Percentiles rank a stretch among this genome's conserved stretches.
Evolutionary conservation across 495 filamentous ascomycete genomes (phyloP).

Genomic region (Trichoderma orchidacearum): DNA sequence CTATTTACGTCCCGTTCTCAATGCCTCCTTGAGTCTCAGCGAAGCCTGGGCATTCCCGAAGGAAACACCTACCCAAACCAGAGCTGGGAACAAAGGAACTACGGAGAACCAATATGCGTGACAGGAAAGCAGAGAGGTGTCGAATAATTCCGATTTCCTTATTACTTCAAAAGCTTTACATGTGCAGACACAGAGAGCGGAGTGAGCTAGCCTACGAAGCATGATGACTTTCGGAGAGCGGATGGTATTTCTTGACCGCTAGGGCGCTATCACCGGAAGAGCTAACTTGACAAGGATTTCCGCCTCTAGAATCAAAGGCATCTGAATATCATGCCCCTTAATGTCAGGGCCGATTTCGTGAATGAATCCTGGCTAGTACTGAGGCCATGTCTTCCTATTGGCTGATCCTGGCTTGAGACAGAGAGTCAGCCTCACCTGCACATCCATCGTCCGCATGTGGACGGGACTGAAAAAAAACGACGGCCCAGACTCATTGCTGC

Average conservation of each 20-base stretch:
- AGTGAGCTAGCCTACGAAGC: too few relatives aligned
- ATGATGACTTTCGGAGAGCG: too few relatives aligned
- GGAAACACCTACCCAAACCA: too few relatives aligned
- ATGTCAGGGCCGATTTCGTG: too few relatives aligned
- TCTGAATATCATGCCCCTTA: neutral
- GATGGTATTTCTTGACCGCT: neutral
- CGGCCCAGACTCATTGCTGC: neutral
- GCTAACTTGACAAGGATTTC: neutral
- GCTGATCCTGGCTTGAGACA: neutral
- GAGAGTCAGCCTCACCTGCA: neutral
- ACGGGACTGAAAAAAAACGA: slow-evolving; percentile 1
- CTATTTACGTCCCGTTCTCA: too few relatives aligned
- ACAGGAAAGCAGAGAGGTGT: too few relatives aligned
- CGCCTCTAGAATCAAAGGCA: neutral
- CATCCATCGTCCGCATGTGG: neutral
- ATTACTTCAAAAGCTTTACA: too few relatives aligned
- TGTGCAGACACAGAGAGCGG: neutral
- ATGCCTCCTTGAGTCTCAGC: too few relatives aligned
- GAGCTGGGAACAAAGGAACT: too few relatives aligned
- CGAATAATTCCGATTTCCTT: too few relatives aligned
- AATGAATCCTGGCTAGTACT: neutral
- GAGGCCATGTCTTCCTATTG: neutral
- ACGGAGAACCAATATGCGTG: too few relatives aligned
- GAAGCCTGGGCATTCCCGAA: too few relatives aligned
- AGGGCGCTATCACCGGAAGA: neutral